Conservation (phyloP, 164 flowering plant genomes). For the Vitis cinerea region DNA sequence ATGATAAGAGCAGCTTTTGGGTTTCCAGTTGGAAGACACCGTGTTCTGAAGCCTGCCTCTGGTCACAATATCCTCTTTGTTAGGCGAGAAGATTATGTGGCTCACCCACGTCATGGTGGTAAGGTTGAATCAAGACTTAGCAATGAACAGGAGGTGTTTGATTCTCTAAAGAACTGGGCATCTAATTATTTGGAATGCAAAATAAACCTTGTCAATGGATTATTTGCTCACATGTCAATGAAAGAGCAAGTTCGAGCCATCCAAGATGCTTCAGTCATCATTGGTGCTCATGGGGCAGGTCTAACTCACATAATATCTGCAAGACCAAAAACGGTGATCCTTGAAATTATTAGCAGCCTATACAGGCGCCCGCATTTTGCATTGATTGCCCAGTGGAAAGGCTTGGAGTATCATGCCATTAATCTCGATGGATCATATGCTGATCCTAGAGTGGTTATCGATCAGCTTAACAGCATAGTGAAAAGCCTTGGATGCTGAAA, state of each 20-base stretch:
- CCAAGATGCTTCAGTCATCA: slow-evolving; percentile 88
- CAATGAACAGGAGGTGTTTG: slow-evolving; percentile 90
- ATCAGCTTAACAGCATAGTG: slow-evolving; percentile 53
- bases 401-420: slow-evolving; percentile 80
- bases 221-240: slow-evolving; percentile 94
- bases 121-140: slow-evolving; percentile 81
- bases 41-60: slow-evolving; percentile 27
- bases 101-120: slow-evolving; percentile 94
- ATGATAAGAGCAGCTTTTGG: slow-evolving; percentile 85
- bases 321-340: slow-evolving; percentile 57
- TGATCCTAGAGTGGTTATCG: slow-evolving; percentile 51
- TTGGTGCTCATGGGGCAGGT: slow-evolving; percentile 99
- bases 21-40: slow-evolving; percentile 51
- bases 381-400: slow-evolving; percentile 82
- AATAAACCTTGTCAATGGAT: slow-evolving; percentile 73
- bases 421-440: slow-evolving; percentile 71
- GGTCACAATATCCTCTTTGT: slow-evolving; percentile 75
- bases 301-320: slow-evolving; percentile 91
- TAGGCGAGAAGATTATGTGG: slow-evolving; percentile 91
- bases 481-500: slow-evolving; percentile 60
- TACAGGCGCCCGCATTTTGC: slow-evolving; percentile 88
- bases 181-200: slow-evolving; percentile 44
- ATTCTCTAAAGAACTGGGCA: slow-evolving; percentile 63
- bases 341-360: slow-evolving; percentile 80
- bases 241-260: slow-evolving; percentile 88